Conservation (phyloP, 2,329 filamentous ascomycete species). For the Aureobasidium melanogenum region DNA sequence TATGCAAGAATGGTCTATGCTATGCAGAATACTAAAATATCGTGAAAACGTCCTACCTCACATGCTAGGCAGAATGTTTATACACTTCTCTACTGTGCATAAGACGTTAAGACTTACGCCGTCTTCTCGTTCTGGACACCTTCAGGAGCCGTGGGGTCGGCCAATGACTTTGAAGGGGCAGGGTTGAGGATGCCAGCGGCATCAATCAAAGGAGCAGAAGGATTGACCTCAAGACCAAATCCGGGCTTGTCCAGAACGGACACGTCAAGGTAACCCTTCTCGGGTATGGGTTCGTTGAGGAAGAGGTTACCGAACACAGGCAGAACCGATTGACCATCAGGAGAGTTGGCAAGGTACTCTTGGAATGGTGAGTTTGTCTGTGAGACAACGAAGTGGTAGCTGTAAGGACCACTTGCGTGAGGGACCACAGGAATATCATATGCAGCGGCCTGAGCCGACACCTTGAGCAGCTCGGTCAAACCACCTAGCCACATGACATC, state of each 20-base stretch:
- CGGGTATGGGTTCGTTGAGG: conserved; percentile 80
- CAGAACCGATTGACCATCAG: conserved; percentile 79
- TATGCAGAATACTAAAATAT: neutral
- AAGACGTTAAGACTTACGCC: neutral
- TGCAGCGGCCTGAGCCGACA: conserved; percentile 78
- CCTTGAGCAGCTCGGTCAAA: conserved; percentile 82
- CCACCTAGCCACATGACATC: conserved; percentile 98
- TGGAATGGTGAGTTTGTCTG: conserved; percentile 92
- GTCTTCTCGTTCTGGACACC: neutral
- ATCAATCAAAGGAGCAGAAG: conserved; percentile 68
- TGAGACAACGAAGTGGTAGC: conserved; percentile 91
- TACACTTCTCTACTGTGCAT: neutral
- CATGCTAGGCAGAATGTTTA: neutral
- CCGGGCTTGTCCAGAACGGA: conserved; percentile 72
- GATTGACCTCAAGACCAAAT: conserved; percentile 82
- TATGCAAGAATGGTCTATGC: neutral
- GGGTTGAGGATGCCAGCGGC: conserved; percentile 65
- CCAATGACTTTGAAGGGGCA: conserved; percentile 39
- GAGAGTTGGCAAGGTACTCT: conserved; percentile 88
- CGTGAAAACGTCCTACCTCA: neutral
- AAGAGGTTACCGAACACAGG: conserved; percentile 92
- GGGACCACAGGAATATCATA: conserved; percentile 93
- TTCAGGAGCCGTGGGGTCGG: conserved; percentile 16
- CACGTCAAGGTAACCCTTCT: conserved; percentile 70
- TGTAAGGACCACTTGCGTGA: conserved; percentile 90